Percentiles rank a stretch among this genome's conserved stretches.
phyloP scores from a whole-genome alignment of 805 yeast species.

The Ogataea chonburiensis region DNA sequence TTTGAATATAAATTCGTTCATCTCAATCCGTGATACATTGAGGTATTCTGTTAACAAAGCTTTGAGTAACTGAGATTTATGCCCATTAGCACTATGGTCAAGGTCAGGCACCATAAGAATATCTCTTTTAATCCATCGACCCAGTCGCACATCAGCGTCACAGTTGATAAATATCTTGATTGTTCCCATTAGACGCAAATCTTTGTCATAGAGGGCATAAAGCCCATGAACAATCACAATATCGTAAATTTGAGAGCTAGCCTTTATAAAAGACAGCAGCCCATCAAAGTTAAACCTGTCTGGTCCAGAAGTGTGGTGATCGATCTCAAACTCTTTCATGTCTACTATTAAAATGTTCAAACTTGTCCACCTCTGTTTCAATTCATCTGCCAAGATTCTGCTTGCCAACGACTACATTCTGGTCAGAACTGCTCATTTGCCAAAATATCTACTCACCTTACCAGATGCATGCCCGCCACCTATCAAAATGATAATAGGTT shows the following conservation, averaged over 20 bases:
- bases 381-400: conserved; percentile 21
- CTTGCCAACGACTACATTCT: conserved; percentile 27
- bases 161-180: conserved; percentile 76
- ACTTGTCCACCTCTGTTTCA: conserved; percentile 22
- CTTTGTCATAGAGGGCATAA: conserved; percentile 70
- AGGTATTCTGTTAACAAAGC: conserved; percentile 48
- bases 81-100: conserved; percentile 8
- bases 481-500: conserved; percentile 27
- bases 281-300: conserved; percentile 41
- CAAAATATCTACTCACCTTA: conserved; percentile 24
- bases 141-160: conserved; percentile 80
- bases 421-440: neutral
- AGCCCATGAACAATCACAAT: conserved; percentile 67
- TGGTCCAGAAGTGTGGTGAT: conserved; percentile 31
- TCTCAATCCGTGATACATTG: conserved; percentile 59
- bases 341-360: conserved; percentile 24
- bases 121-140: conserved; percentile 64
- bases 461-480: conserved; percentile 40
- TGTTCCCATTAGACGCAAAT: conserved; percentile 53
- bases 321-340: conserved; percentile 21
- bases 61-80: conserved; percentile 28
- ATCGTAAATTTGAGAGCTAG: conserved; percentile 14
- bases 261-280: conserved; percentile 19
- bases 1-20: conserved; percentile 61
- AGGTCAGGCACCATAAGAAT: conserved; percentile 15